Percentiles rank a stretch among this genome's conserved stretches.
Conservation (phyloP, 129 eudicot genomes). For the Tagetes patula region DNA sequence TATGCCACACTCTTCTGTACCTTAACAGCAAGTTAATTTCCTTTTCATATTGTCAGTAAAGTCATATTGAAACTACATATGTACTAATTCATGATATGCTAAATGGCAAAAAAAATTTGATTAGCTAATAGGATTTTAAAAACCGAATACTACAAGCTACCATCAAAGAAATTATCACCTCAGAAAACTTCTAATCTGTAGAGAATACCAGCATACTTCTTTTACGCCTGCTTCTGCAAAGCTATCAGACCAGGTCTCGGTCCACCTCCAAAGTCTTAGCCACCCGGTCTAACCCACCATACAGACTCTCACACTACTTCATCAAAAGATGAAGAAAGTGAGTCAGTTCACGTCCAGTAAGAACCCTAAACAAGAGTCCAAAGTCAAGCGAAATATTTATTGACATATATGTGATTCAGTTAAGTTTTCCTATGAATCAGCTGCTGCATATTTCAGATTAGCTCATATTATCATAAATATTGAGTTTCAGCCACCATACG, state of each 20-base stretch:
- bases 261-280: constrained; percentile 50
- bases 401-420: too few relatives aligned
- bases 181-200: constrained; percentile 68
- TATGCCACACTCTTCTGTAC: neutral
- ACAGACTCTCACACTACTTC: constrained; percentile 60
- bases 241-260: constrained; percentile 71
- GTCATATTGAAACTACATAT: neutral
- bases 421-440: too few relatives aligned
- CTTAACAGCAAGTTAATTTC: constrained; percentile 4
- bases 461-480: too few relatives aligned
- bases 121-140: constrained; percentile 27
- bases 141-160: constrained; percentile 30
- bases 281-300: constrained; percentile 84
- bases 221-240: constrained; percentile 40
- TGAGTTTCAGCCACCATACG: too few relatives aligned
- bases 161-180: neutral
- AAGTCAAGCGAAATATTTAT: too few relatives aligned
- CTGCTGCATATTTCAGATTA: too few relatives aligned
- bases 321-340: constrained; percentile 25
- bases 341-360: too few relatives aligned
- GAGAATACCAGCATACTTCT: constrained; percentile 61
- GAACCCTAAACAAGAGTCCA: too few relatives aligned
- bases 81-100: neutral
- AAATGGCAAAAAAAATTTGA: neutral
- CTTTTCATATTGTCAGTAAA: neutral